A percentile compares a stretch with the other conserved stretches of the same genome.
Conservation (phyloP, 495 filamentous ascomycete species). For the Physcia stellaris region DNA sequence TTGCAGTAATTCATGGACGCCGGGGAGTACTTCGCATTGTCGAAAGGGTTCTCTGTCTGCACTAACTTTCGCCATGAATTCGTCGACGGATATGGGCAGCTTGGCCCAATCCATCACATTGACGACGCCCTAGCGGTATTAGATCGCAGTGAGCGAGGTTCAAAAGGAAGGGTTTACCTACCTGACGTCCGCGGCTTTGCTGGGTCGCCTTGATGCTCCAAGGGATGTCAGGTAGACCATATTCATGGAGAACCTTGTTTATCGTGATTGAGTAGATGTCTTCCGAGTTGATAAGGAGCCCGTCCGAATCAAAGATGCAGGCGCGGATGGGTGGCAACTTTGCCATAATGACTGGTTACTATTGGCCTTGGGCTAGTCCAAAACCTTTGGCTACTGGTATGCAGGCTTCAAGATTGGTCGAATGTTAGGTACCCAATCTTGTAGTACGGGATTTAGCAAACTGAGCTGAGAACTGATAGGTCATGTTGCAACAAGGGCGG, state of each 20-base stretch:
- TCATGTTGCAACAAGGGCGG: no score
- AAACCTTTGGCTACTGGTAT: no score
- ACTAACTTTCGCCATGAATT: constrained; percentile 20
- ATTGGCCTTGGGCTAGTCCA: no score
- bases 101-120: constrained; percentile 20
- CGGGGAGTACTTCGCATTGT: constrained; percentile 21
- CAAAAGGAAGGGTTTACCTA: constrained; percentile 2
- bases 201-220: constrained; percentile 18
- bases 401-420: no score
- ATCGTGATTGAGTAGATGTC: constrained; percentile 24
- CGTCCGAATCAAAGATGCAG: constrained; percentile 34
- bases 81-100: constrained; percentile 19
- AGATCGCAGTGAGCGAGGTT: not conserved
- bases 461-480: no score
- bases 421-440: no score
- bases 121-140: constrained; percentile 8
- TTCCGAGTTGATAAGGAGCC: constrained; percentile 30
- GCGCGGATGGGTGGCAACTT: constrained; percentile 28
- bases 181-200: constrained; percentile 17
- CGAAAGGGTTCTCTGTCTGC: constrained; percentile 18
- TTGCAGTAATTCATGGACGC: constrained; percentile 20
- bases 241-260: constrained; percentile 22
- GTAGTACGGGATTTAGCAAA: no score
- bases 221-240: constrained; percentile 13
- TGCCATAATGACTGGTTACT: no score